Conservation (phyloP, 2,329 filamentous ascomycete species). For the Colletotrichum nymphaeae region DNA sequence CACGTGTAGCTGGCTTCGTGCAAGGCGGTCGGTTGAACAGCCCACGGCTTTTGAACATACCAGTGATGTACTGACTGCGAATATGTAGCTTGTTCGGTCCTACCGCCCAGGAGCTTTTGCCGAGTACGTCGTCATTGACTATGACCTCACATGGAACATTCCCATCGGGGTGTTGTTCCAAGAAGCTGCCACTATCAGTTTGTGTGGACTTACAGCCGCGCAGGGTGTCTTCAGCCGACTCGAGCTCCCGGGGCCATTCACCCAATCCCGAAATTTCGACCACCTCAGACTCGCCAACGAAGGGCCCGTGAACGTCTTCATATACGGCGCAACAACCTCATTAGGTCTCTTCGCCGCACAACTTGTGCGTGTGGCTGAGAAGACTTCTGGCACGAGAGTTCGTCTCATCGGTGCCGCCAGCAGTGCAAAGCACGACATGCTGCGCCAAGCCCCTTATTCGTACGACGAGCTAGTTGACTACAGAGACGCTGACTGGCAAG, state of each 20-base stretch:
- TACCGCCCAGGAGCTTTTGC: constrained; percentile 57
- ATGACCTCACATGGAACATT: constrained; percentile 52
- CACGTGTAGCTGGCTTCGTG: constrained; percentile 53
- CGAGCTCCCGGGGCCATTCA: constrained; percentile 48
- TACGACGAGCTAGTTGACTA: constrained; percentile 54
- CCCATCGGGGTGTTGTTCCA: constrained; percentile 46
- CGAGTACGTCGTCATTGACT: constrained; percentile 49
- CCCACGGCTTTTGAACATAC: too few relatives aligned
- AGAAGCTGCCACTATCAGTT: constrained; percentile 51
- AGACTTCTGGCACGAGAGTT: constrained; percentile 24
- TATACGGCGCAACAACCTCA: constrained; percentile 48
- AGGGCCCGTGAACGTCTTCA: constrained; percentile 38
- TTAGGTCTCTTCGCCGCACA: constrained; percentile 48
- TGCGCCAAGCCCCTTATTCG: constrained; percentile 47
- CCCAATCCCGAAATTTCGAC: not conserved
- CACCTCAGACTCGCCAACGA: not conserved
- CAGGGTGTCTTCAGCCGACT: constrained; percentile 53
- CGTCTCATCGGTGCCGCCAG: constrained; percentile 46
- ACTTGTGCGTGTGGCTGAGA: constrained; percentile 37
- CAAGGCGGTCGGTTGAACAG: constrained; percentile 44
- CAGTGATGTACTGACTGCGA: too few relatives aligned
- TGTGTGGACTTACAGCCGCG: constrained; percentile 56
- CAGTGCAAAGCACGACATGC: constrained; percentile 38
- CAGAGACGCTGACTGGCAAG: constrained; percentile 46
- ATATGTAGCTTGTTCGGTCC: constrained; percentile 44